Evolutionary conservation across 139 green algal genomes (phyloP).

Genomic region (Gonium pectorale): DNA sequence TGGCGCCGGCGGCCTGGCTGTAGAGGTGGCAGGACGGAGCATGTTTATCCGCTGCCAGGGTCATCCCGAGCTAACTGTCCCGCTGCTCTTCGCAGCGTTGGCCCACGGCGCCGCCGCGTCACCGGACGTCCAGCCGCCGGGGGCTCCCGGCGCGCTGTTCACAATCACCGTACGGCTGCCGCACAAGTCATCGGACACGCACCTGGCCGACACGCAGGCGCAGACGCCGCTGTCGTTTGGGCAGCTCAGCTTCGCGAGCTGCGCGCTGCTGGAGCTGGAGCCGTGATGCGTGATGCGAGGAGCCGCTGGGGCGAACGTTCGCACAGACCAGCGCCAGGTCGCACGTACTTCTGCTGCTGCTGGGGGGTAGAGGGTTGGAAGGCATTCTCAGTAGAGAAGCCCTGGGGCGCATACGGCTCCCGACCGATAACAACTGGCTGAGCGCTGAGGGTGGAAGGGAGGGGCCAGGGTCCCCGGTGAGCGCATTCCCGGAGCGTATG

Average conservation of each 20-base stretch:
- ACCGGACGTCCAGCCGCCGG: background rate
- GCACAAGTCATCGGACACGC: constrained; percentile 31
- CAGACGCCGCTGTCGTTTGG: constrained; percentile 49
- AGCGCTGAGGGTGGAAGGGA: too few relatives aligned
- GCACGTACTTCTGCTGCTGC: too few relatives aligned
- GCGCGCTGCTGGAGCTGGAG: constrained; percentile 56
- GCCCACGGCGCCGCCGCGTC: background rate
- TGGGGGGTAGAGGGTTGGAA: too few relatives aligned
- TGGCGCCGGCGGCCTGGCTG: too few relatives aligned
- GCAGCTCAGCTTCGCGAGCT: constrained; percentile 45
- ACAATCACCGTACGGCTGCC: constrained; percentile 46
- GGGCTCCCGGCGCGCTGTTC: background rate
- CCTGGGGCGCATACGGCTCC: too few relatives aligned
- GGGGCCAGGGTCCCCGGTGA: too few relatives aligned
- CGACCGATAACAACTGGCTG: too few relatives aligned
- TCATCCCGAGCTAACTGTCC: constrained; percentile 32
- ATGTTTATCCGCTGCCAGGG: constrained; percentile 13
- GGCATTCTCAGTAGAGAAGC: too few relatives aligned
- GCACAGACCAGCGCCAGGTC: too few relatives aligned
- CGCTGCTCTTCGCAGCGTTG: constrained; percentile 49
- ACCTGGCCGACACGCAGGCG: constrained; percentile 16
- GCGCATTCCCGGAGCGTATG: too few relatives aligned
- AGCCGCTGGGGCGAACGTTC: too few relatives aligned
- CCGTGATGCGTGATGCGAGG: background rate
- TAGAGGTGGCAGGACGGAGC: constrained; percentile 40